Evolutionary conservation across 2,329 filamentous ascomycete genomes (phyloP).

Genomic region (Trichoderma polysporum): DNA sequence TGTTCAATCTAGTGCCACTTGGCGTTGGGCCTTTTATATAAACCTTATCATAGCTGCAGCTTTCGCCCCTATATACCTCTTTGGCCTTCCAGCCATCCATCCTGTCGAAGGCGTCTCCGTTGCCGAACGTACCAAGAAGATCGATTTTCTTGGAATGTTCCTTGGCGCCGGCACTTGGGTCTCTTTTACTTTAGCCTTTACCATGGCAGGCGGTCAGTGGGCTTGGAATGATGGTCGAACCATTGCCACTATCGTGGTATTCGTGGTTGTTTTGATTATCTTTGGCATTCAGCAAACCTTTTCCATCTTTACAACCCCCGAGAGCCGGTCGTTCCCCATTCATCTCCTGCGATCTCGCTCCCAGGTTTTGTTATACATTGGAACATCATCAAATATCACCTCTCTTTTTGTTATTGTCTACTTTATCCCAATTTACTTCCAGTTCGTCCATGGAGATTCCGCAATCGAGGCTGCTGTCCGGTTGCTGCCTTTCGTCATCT

Average conservation of each 20-base stretch:
- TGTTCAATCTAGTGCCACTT: neutral
- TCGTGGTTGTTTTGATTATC: constrained; percentile 33
- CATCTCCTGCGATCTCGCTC: neutral
- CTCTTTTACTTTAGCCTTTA: constrained; percentile 41
- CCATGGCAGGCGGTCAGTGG: constrained; percentile 48
- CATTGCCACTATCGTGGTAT: constrained; percentile 46
- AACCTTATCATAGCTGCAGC: neutral
- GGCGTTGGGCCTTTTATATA: neutral
- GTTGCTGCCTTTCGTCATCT: constrained; percentile 16
- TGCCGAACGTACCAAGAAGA: neutral
- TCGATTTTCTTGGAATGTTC: neutral
- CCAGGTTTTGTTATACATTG: constrained; percentile 21
- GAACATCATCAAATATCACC: neutral
- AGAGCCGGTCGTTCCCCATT: neutral
- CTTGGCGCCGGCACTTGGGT: neutral
- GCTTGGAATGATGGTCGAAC: constrained; percentile 43
- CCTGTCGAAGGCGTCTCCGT: neutral
- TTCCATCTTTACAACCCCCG: neutral
- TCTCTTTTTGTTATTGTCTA: constrained; percentile 17
- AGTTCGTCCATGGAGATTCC: constrained; percentile 15
- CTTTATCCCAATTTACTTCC: constrained; percentile 14
- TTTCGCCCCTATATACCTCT: neutral
- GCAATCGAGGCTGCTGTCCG: constrained; percentile 19
- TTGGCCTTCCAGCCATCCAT: neutral
- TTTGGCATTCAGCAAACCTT: neutral